A percentile compares a stretch with the other conserved stretches of the same genome.
Conservation (phyloP, 106 monocot species). For the Triglochin maritima region DNA sequence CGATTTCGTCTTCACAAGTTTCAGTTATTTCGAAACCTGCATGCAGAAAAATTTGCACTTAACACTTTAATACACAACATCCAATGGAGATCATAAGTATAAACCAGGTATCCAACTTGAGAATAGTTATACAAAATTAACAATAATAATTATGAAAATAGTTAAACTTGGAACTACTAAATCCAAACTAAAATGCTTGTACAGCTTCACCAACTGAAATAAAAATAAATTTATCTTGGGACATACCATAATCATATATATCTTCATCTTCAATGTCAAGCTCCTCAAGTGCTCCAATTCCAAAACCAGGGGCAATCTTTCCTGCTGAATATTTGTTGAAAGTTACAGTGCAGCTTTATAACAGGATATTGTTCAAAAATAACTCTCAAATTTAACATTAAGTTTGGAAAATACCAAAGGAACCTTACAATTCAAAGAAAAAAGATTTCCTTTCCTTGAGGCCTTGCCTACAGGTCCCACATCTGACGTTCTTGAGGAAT, state of each 20-base stretch:
- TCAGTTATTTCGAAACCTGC: conserved; percentile 59
- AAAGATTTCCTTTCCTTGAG: conserved; percentile 25
- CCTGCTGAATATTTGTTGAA: conserved; percentile 52
- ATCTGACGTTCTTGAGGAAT: conserved; percentile 27
- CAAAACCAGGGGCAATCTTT: conserved; percentile 97
- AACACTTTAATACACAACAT: background rate
- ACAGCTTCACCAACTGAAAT: background rate
- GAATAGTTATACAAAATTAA: too few species aligned
- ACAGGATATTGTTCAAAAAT: background rate
- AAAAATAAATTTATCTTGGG: background rate
- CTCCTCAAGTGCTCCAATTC: conserved; percentile 97
- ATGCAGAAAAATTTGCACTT: background rate
- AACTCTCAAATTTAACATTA: background rate
- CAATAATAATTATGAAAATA: background rate
- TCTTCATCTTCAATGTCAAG: conserved; percentile 96
- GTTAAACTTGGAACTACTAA: background rate
- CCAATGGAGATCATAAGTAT: too few species aligned
- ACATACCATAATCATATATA: conserved; percentile 72
- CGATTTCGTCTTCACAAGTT: conserved; percentile 60
- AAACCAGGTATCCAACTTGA: too few species aligned
- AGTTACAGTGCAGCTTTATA: background rate
- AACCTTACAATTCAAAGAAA: conserved; percentile 61
- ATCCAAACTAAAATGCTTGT: background rate
- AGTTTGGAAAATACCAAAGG: background rate
- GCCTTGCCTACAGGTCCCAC: conserved; percentile 10